phyloP scores from a whole-genome alignment of 1,284 basidiomycete genomes.

The Ustilago xerochloae region DNA sequence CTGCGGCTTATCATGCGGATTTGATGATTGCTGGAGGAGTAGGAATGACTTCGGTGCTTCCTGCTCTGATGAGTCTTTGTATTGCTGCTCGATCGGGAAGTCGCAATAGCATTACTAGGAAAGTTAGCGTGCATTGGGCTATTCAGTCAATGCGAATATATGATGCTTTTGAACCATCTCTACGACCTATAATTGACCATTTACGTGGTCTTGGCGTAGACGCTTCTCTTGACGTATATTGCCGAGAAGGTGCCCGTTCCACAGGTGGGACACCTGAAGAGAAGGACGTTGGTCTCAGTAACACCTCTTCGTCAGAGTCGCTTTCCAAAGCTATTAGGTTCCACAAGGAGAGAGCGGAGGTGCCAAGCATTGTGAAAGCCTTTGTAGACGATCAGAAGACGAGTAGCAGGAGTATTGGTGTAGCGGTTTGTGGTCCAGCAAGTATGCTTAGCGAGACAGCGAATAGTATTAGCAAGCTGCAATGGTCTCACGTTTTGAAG shows the following conservation, averaged over 20 bases:
- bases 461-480: conserved; percentile 25
- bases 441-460: conserved; percentile 45
- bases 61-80: conserved; percentile 40
- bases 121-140: conserved; percentile 27
- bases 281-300: background rate
- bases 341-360: conserved; percentile 12
- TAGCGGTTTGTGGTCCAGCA: conserved; percentile 46
- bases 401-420: conserved; percentile 8
- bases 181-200: conserved; percentile 27
- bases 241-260: conserved; percentile 1
- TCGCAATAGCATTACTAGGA: conserved; percentile 6
- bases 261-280: background rate
- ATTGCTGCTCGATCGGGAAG: conserved; percentile 11
- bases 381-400: conserved; percentile 10
- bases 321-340: conserved; percentile 8
- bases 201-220: conserved; percentile 17
- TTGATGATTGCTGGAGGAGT: conserved; percentile 51
- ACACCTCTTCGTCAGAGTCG: no score
- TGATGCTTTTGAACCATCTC: conserved; percentile 19
- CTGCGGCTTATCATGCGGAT: conserved; percentile 30
- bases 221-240: conserved; percentile 33
- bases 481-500: conserved; percentile 35
- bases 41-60: conserved; percentile 48
- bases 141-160: conserved; percentile 12
- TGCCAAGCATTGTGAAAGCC: conserved; percentile 1